Percentiles rank a stretch among this genome's conserved stretches.
Conservation (phyloP, 1,139 yeast genomes). For the Suhomyces maxii region DNA sequence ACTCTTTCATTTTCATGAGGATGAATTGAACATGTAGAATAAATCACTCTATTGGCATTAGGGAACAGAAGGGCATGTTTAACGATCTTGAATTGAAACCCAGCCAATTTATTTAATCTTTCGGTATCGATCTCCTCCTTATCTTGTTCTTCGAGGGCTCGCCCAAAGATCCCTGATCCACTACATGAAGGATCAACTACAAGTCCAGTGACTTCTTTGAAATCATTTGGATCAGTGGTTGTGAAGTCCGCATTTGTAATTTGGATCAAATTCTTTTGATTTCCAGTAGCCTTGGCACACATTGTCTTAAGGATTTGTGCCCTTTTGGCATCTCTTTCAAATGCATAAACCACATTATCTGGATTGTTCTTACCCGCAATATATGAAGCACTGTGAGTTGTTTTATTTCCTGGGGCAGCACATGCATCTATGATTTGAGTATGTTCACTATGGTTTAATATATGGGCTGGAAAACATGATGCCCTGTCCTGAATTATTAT, state of each 20-base stretch:
- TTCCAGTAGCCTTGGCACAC: conserved; percentile 78
- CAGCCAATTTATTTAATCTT: conserved; percentile 71
- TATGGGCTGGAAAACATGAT: conserved; percentile 92
- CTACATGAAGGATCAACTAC: conserved; percentile 97
- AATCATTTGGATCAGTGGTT: conserved; percentile 59
- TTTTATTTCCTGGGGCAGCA: conserved; percentile 98
- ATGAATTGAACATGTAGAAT: conserved; percentile 94
- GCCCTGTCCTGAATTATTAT: conserved; percentile 94
- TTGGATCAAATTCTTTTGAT: conserved; percentile 48
- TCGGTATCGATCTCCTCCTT: conserved; percentile 46
- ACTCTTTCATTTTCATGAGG: conserved; percentile 92
- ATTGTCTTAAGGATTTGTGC: conserved; percentile 72
- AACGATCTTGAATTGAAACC: conserved; percentile 83
- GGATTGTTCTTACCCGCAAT: conserved; percentile 21
- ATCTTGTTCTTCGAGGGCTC: conserved; percentile 60
- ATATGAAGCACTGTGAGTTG: conserved; percentile 84
- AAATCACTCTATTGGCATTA: conserved; percentile 72
- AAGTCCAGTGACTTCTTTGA: conserved; percentile 68
- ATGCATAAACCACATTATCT: conserved; percentile 63
- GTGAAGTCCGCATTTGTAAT: conserved; percentile 88
- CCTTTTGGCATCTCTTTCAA: conserved; percentile 79
- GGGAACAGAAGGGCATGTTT: conserved; percentile 88
- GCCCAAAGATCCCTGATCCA: conserved; percentile 95
- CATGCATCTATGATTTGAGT: conserved; percentile 83
- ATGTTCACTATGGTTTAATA: conserved; percentile 49